phyloP scores from a whole-genome alignment of 106 monocot species.

The Vanilla planifolia region DNA sequence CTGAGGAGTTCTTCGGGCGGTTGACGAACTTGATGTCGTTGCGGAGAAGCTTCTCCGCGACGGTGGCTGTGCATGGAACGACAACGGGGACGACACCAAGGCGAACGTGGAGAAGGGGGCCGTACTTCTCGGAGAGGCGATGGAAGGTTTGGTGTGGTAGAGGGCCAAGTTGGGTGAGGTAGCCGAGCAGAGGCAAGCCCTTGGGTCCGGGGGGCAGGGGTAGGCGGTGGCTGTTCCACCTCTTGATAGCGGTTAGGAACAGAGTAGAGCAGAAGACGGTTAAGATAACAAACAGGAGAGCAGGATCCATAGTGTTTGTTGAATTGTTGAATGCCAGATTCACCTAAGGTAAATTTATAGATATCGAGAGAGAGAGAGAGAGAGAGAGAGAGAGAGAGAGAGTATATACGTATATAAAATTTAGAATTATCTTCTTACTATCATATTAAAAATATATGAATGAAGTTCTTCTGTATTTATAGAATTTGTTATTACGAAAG shows the following conservation, averaged over 20 bases:
- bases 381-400: too few relatives aligned
- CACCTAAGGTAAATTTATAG: too few relatives aligned
- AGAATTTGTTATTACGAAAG: too few relatives aligned
- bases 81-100: constrained; percentile 37
- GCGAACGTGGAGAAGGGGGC: constrained; percentile 31
- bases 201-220: constrained; percentile 37
- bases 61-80: constrained; percentile 31
- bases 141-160: constrained; percentile 42
- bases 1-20: constrained; percentile 44
- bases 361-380: too few relatives aligned
- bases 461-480: too few relatives aligned
- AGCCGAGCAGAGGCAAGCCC: constrained; percentile 50
- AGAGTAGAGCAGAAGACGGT: not conserved
- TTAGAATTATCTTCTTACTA: too few relatives aligned
- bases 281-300: not conserved
- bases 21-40: constrained; percentile 41
- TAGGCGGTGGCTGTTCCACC: not conserved
- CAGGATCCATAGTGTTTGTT: too few relatives aligned
- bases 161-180: constrained; percentile 39
- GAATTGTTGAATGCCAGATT: too few relatives aligned
- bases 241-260: not conserved
- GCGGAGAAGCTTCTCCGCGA: constrained; percentile 29
- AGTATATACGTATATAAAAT: too few relatives aligned
- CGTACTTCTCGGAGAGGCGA: constrained; percentile 25
- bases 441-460: too few relatives aligned